A percentile compares a stretch with the other conserved stretches of the same genome.
Conservation (phyloP, 192 early-diverging fungal species). For the Gamsiella multidivaricata region DNA sequence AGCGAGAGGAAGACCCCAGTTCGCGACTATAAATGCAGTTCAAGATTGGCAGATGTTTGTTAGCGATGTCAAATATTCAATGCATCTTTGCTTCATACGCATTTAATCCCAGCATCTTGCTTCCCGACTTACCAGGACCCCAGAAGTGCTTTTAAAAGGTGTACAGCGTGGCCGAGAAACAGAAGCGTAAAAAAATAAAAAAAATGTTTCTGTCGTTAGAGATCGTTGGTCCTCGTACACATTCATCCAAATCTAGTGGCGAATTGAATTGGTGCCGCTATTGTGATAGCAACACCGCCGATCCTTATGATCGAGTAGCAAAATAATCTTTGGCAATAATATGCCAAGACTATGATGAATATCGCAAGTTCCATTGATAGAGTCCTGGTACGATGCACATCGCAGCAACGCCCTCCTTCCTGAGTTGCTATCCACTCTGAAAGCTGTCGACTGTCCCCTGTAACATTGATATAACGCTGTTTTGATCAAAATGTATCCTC, state of each 20-base stretch:
- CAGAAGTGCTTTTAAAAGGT: slow-evolving; percentile 60
- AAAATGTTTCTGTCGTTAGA: not conserved
- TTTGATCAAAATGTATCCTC: not conserved
- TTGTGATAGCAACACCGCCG: too few relatives aligned
- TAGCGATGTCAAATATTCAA: not conserved
- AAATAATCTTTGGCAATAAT: too few relatives aligned
- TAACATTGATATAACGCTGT: not conserved
- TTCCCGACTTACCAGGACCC: slow-evolving; percentile 59
- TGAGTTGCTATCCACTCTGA: too few relatives aligned
- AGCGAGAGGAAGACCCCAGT: slow-evolving; percentile 96
- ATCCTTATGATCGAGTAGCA: too few relatives aligned
- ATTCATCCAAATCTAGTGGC: too few relatives aligned
- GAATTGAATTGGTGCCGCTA: too few relatives aligned
- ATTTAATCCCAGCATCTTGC: not conserved
- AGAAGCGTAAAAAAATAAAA: not conserved
- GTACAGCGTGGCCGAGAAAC: not conserved
- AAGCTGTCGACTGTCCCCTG: too few relatives aligned
- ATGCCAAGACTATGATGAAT: too few relatives aligned
- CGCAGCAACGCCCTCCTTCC: too few relatives aligned
- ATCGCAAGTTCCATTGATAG: too few relatives aligned
- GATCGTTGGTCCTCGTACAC: too few relatives aligned
- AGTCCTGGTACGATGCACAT: too few relatives aligned
- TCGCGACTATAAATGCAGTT: slow-evolving; percentile 62
- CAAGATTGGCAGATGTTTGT: not conserved
- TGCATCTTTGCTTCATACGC: not conserved